Evolutionary conservation across 768 basidiomycete genomes (phyloP), one percentile per base, ranked within the genome.

Genomic region (Naganishia vaughanmartiniae): DNA sequence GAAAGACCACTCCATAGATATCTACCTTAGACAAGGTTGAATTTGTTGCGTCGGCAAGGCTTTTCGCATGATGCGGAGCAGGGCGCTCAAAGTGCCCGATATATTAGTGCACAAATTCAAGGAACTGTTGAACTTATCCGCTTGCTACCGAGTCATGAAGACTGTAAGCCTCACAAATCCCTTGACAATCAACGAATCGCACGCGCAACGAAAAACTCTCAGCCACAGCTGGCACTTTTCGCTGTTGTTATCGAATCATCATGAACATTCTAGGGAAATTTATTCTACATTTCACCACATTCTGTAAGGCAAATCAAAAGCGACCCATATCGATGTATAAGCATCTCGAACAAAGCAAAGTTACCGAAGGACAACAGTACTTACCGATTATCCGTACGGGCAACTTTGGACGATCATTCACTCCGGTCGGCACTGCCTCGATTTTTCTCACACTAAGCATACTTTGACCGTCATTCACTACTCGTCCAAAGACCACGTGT

Each of bases 401-500:
- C 36, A 60, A 30, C 33, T 69, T 70, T 26, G 65, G 53, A 30
- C 60, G 51, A 51, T 70, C 31, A 24, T 63, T 65, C 24, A 69
- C 45, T 30, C 83, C 83, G 0, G 93, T 97, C 11, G 93, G 87
- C 0, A 97, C 92, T 73, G 93, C 92, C 83, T 99, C 96, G 68
- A 99, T 91, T 81, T 97, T 98, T 73, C 95, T 86, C 63, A 99
- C 84, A 4, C 93, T 95, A 70, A 99, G 87, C 90, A 98, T 91
- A 30, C 67, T 65, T 51, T 70, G 69, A 11, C 69, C 69, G 30
- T 92, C 92, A 69, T 96, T 83, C 48, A 79, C 67, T n/a, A 80
- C 79, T 12, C 81, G 77, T 17, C 81, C 80, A 57, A 81, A 81
- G 2, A 81, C 80, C 54, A 73, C 73, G 65, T 81, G 80, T 69